phyloP scores from a whole-genome alignment of 1,139 yeast species.

The Pichia sp. region DNA sequence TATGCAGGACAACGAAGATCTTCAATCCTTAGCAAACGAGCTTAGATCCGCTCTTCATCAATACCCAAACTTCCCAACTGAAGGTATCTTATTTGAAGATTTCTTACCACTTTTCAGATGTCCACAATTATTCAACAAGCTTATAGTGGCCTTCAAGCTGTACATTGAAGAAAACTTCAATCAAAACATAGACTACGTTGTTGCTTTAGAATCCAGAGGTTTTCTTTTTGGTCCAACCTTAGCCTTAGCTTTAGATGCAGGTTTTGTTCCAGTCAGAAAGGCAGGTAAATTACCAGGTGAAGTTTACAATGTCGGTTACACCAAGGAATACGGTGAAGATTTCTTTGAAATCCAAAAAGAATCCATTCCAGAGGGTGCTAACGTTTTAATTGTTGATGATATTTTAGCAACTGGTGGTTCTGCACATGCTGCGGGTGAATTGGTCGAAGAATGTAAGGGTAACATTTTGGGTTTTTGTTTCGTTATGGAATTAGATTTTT shows the following conservation, averaged over 20 bases:
- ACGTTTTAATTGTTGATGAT: constrained; percentile 85
- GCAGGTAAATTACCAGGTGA: constrained; percentile 94
- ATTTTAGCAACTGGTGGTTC: constrained; percentile 98
- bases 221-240: constrained; percentile 92
- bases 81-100: constrained; percentile 94
- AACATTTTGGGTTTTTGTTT: constrained; percentile 75
- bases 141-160: constrained; percentile 72
- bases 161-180: constrained; percentile 53
- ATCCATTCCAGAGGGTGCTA: constrained; percentile 73
- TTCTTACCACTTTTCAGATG: constrained; percentile 87
- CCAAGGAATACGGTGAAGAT: constrained; percentile 91
- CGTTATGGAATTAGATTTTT: constrained; percentile 89
- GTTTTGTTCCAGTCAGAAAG: constrained; percentile 93
- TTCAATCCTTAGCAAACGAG: constrained; percentile 44
- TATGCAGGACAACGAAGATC: constrained; percentile 15
- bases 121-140: constrained; percentile 73
- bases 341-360: constrained; percentile 82
- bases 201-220: constrained; percentile 96
- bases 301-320: constrained; percentile 62
- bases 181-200: constrained; percentile 71
- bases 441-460: constrained; percentile 60
- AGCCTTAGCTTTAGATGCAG: constrained; percentile 82
- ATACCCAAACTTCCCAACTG: constrained; percentile 87
- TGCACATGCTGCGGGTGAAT: constrained; percentile 88
- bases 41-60: constrained; percentile 64